Evolutionary conservation across 140 eudicot species (phyloP), one percentile per base, ranked within the genome.

Genomic region (Erigeron philadelphicus): DNA sequence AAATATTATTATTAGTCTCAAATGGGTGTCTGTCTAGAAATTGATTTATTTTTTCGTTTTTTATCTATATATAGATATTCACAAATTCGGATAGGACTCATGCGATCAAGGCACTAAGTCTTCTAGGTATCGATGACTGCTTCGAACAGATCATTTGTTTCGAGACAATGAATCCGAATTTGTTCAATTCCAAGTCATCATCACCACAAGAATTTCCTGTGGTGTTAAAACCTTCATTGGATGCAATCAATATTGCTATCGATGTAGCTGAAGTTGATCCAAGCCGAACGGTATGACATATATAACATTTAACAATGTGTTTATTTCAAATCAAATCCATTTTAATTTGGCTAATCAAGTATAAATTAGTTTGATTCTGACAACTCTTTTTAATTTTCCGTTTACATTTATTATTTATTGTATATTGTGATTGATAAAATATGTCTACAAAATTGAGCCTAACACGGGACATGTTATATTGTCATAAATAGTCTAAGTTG

Each of bases 1-100:
- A 59, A 25, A 15, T 2, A 10, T 54, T 12, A 7, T 43, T 11
- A 5, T 3, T 5, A 19, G 5, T 42, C 9, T 11, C 9, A 17
- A 45, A 13, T 3, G 21, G 7, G 13, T 18, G 17, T 18, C 19
- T 12, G 1, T n/a, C 25, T 21, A 12, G 2, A 7, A 23, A 17
- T 16, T 21, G 8, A 62, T 13, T 13, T 10, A 16, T 19, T 44
- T 11, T 3, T 15, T 7, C 4, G 11, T 5, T 2, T 23, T 7
- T 48, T 65, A 42, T 31, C 38, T 31, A 31, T 82, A 92, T 31
- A 31, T 82, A 92, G 98, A 84, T 92, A 42, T 92, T 92, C 52
- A 92, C 98, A 5, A 92, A 92, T 72, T 92, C 98, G n/a, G 98
- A 92, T 53, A 53, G 79, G 17, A 64, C 68, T 13, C 98, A 92